Evolutionary conservation across 148 eudicot species (phyloP), one percentile per base, ranked within the genome.

Genomic region (Rhododendron mucronatum): DNA sequence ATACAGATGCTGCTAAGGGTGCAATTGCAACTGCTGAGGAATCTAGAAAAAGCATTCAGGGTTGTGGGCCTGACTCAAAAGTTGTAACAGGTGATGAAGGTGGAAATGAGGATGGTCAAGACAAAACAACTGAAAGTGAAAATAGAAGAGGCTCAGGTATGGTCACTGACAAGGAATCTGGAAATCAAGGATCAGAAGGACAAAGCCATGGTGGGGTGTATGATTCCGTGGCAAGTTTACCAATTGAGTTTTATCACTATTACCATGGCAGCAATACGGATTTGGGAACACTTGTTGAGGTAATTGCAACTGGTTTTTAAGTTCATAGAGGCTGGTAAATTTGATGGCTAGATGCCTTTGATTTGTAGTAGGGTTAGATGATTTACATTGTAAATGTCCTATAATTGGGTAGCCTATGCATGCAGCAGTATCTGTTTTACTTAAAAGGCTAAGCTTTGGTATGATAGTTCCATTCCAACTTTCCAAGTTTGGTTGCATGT

Each of bases 201-300:
- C 91, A 87, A 80, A 88, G 87, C 80, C 87, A 88, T 83, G 87
- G 83, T 75, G 85, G 96, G 7, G 69, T 89, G 45, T 92, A 92
- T 86, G 96, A 93, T 85, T 92, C 93, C 82, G 91, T 93, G 82
- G 92, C 96, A 82, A 92, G 87, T 88, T 93, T 96, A 78, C 98
- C 98, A 67, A 93, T 92, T 28, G 98, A 96, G 87, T 96, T 96
- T 87, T 96, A 96, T 90, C 98, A 95, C 84, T 96, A 96, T 87
- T 96, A 94, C 83, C 95, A 96, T 91, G 98, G 98, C 37, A 95
- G 98, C 91, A 93, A 90, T 87, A 92, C 95, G 21, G 98, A 96
- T 87, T 88, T 96, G 96, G 98, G 98, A 80, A 96, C 98, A 20
- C 92, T 96, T 79, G 93, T 94, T 78, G 98, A 96, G 98, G 98